Evolutionary conservation across 2,329 filamentous ascomycete species (phyloP).

Genomic region (Pseudopyricularia cyperi): DNA sequence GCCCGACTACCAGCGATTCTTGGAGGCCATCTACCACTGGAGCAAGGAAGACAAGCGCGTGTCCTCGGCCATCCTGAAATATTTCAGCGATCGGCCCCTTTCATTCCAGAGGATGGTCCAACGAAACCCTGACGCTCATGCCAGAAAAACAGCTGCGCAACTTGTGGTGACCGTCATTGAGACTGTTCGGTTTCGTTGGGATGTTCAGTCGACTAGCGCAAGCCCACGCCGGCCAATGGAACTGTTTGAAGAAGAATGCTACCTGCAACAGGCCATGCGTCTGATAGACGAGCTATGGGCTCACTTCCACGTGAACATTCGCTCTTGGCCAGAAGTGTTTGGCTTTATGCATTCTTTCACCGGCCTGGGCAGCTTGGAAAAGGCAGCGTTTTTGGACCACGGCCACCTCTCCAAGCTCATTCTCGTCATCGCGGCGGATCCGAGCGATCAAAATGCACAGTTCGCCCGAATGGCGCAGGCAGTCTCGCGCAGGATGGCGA

Average conservation of each 20-base stretch:
- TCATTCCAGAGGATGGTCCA: conserved; percentile 54
- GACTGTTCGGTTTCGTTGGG: conserved; percentile 34
- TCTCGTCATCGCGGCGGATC: conserved; percentile 48
- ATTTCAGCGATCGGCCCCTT: conserved; percentile 41
- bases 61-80: conserved; percentile 46
- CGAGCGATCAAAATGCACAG: conserved; percentile 32
- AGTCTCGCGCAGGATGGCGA: conserved; percentile 34
- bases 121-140: conserved; percentile 38
- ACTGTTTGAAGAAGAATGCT: conserved; percentile 10
- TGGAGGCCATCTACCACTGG: conserved; percentile 29
- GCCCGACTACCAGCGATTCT: conserved; percentile 42
- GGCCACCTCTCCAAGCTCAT: conserved; percentile 47
- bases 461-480: conserved; percentile 41
- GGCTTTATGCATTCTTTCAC: conserved; percentile 56
- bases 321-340: conserved; percentile 69
- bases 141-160: conserved; percentile 39
- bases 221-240: conserved; percentile 1
- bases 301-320: conserved; percentile 45
- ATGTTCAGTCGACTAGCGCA: conserved; percentile 29
- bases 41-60: conserved; percentile 39
- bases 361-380: conserved; percentile 44
- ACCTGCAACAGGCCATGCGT: conserved; percentile 27
- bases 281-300: conserved; percentile 35
- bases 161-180: conserved; percentile 39
- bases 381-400: conserved; percentile 42